Conservation (phyloP, 2,329 filamentous ascomycete species). For the Trichoderma atroviride region DNA sequence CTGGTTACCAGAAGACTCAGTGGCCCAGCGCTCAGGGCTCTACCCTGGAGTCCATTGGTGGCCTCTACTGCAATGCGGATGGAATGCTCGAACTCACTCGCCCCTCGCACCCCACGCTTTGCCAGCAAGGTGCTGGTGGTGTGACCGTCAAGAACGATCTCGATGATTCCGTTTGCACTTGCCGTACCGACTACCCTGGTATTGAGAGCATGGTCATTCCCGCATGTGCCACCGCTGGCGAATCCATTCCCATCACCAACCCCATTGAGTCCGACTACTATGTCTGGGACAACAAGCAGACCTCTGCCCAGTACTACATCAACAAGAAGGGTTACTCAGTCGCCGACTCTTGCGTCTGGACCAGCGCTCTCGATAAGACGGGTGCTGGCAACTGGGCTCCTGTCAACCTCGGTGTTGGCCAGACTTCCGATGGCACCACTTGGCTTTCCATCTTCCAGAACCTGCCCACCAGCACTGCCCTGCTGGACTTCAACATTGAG, state of each 20-base stretch:
- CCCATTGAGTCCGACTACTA: slow-evolving; percentile 75
- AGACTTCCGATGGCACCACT: slow-evolving; percentile 63
- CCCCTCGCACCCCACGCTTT: slow-evolving; percentile 67
- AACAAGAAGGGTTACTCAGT: slow-evolving; percentile 75
- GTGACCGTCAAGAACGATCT: slow-evolving; percentile 79
- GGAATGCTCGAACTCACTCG: slow-evolving; percentile 81
- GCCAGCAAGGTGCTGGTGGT: slow-evolving; percentile 69
- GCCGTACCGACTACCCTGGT: slow-evolving; percentile 95
- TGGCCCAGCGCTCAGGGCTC: slow-evolving; percentile 79
- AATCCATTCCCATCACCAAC: slow-evolving; percentile 69
- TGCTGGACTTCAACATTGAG: slow-evolving; percentile 77
- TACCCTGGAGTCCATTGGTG: slow-evolving; percentile 84
- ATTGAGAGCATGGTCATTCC: slow-evolving; percentile 87
- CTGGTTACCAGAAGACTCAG: slow-evolving; percentile 89
- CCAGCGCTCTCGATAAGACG: slow-evolving; percentile 49
- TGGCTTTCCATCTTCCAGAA: slow-evolving; percentile 89
- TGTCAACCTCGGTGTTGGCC: slow-evolving; percentile 80
- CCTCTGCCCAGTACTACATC: slow-evolving; percentile 95
- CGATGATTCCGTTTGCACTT: slow-evolving; percentile 67
- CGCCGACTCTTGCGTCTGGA: slow-evolving; percentile 77
- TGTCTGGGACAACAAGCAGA: slow-evolving; percentile 71
- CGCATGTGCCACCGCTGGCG: slow-evolving; percentile 63
- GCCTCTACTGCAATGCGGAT: slow-evolving; percentile 73
- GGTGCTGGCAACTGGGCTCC: slow-evolving; percentile 84
- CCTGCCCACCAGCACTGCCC: slow-evolving; percentile 68